Evolutionary conservation across 2,329 filamentous ascomycete genomes (phyloP).

Genomic region (Talaromyces sp.): DNA sequence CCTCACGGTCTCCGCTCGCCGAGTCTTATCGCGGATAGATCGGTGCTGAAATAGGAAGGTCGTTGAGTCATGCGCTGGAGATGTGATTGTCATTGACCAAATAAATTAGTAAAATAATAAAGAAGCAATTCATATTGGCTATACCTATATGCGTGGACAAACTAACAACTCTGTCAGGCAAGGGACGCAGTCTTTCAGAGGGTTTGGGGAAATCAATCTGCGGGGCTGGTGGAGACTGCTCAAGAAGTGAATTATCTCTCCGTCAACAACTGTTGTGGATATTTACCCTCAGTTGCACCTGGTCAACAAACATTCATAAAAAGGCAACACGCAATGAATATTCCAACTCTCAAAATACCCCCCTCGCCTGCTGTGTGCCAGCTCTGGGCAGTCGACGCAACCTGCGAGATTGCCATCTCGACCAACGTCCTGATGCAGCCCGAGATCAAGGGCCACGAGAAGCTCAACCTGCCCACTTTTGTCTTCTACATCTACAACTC

Average conservation of each 20-base stretch:
- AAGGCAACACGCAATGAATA: neutral
- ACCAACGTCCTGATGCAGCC: constrained; percentile 15
- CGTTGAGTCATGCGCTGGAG: neutral
- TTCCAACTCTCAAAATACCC: constrained; percentile 11
- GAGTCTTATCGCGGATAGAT: constrained; percentile 6
- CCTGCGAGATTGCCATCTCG: constrained; percentile 16
- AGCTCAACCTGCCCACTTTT: constrained; percentile 19
- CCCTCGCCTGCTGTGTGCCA: constrained; percentile 12
- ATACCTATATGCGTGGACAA: no score
- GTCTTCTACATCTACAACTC: constrained; percentile 17
- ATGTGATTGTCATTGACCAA: neutral
- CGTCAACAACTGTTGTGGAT: neutral
- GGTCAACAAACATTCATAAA: neutral
- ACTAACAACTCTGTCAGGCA: no score
- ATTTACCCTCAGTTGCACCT: neutral
- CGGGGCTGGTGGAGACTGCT: neutral
- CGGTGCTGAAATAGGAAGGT: constrained; percentile 6
- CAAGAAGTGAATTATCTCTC: neutral
- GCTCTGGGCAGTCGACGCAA: constrained; percentile 16
- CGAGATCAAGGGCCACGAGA: constrained; percentile 16
- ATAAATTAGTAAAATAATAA: neutral
- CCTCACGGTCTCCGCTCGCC: neutral
- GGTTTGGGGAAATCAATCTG: neutral
- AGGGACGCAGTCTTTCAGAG: no score
- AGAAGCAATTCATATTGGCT: neutral